Evolutionary conservation across 257 asterid genomes (phyloP).

Genomic region (Nemophila menziesii): DNA sequence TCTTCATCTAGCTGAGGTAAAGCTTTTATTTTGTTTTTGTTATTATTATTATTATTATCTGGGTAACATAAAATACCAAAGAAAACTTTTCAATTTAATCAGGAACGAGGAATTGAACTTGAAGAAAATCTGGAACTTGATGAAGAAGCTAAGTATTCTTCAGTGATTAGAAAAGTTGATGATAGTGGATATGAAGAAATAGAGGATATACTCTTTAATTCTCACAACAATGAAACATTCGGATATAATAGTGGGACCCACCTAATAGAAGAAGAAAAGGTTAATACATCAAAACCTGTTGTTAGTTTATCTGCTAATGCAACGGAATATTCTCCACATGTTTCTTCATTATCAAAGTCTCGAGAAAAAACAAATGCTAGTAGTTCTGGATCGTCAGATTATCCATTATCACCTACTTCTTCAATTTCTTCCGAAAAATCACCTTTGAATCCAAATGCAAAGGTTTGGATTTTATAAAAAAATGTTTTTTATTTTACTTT

Average conservation of each 20-base stretch:
- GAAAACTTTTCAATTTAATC: conserved; percentile 10
- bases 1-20: conserved; percentile 95
- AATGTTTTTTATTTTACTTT: background rate
- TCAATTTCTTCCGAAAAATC: conserved; percentile 89
- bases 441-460: conserved; percentile 78
- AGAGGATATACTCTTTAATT: conserved; percentile 56
- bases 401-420: conserved; percentile 73
- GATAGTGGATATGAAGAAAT: conserved; percentile 75
- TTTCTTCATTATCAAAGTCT: conserved; percentile 38
- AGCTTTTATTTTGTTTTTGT: conserved; percentile 4
- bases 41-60: conserved; percentile 1
- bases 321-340: conserved; percentile 39
- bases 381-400: conserved; percentile 59
- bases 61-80: conserved; percentile 9
- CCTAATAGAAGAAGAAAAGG: conserved; percentile 29
- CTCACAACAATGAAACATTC: conserved; percentile 74
- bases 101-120: conserved; percentile 87
- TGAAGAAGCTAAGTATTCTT: conserved; percentile 82
- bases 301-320: conserved; percentile 50
- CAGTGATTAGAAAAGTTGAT: conserved; percentile 60
- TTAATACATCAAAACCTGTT: no score
- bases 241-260: conserved; percentile 32
- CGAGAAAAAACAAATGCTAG: conserved; percentile 44
- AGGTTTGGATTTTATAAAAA: conserved; percentile 35
- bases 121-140: conserved; percentile 61